phyloP scores from a whole-genome alignment of 2,329 filamentous ascomycete species.

The Hypocrella siamensis region DNA sequence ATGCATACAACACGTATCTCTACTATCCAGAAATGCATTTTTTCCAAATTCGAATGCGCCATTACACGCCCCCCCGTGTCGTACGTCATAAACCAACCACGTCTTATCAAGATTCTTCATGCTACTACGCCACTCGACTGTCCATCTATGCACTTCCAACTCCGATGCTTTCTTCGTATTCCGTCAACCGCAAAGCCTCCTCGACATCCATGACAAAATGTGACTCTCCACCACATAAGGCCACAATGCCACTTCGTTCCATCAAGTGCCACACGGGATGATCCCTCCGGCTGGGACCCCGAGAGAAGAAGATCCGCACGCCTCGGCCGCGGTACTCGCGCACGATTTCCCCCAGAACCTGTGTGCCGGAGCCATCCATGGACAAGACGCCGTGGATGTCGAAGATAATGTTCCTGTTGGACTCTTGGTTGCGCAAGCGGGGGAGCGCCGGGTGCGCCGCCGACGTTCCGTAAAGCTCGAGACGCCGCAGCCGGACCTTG shows the following conservation, averaged over 20 bases:
- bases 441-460: slow-evolving; percentile 78
- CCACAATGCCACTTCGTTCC: slow-evolving; percentile 68
- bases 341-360: slow-evolving; percentile 85
- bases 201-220: slow-evolving; percentile 76
- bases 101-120: too few species aligned
- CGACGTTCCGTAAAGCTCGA: slow-evolving; percentile 83
- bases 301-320: slow-evolving; percentile 61
- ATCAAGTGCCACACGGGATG: slow-evolving; percentile 57
- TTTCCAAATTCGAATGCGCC: too few species aligned
- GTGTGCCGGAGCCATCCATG: slow-evolving; percentile 82
- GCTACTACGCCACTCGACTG: too few species aligned
- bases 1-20: too few species aligned
- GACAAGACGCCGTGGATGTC: slow-evolving; percentile 96
- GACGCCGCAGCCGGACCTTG: slow-evolving; percentile 63
- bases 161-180: slow-evolving; percentile 43
- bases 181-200: slow-evolving; percentile 68
- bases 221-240: slow-evolving; percentile 57
- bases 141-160: too few species aligned
- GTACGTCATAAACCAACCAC: too few species aligned
- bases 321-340: slow-evolving; percentile 60
- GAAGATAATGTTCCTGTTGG: slow-evolving; percentile 87
- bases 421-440: slow-evolving; percentile 57
- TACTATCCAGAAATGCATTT: too few species aligned
- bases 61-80: too few species aligned
- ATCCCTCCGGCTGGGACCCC: slow-evolving; percentile 29